A percentile compares a stretch with the other conserved stretches of the same genome.
These are phyloP conservation scores for Volvox carteri DNA, from an alignment of 163 green algal species.

Conservation along the genomic window DNA sequence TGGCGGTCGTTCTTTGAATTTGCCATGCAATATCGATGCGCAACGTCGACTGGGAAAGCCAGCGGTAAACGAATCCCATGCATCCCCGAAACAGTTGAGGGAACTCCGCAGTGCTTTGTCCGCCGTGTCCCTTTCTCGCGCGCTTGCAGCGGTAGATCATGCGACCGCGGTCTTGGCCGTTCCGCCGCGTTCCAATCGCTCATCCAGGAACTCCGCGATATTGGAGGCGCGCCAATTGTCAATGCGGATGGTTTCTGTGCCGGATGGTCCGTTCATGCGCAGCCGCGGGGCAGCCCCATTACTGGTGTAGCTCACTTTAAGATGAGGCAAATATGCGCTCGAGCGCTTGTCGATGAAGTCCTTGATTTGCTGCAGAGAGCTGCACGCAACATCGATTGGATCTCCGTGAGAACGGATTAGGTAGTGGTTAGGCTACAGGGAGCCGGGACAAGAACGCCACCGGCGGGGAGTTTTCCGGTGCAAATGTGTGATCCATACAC, in stretches of 20 bases:
- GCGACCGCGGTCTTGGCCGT: neutral
- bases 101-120: too few species aligned
- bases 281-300: slow-evolving; percentile 2
- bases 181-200: slow-evolving; percentile 17
- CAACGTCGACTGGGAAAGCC: too few species aligned
- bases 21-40: too few species aligned
- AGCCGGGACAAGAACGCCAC: too few species aligned
- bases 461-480: too few species aligned
- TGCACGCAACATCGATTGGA: neutral
- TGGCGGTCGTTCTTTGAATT: too few species aligned
- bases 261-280: neutral
- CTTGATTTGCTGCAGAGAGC: slow-evolving; percentile 45
- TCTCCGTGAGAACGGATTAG: too few species aligned
- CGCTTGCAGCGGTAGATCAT: neutral
- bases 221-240: slow-evolving; percentile 46
- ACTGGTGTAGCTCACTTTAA: slow-evolving; percentile 24
- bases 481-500: too few species aligned
- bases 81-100: too few species aligned
- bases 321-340: neutral
- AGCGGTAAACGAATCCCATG: too few species aligned
- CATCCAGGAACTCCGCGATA: slow-evolving; percentile 44
- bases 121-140: too few species aligned
- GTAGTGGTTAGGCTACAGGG: too few species aligned
- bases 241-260: slow-evolving; percentile 34
- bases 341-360: slow-evolving; percentile 50